phyloP scores from a whole-genome alignment of 495 filamentous ascomycete genomes.

The Podospora tetraspora region DNA sequence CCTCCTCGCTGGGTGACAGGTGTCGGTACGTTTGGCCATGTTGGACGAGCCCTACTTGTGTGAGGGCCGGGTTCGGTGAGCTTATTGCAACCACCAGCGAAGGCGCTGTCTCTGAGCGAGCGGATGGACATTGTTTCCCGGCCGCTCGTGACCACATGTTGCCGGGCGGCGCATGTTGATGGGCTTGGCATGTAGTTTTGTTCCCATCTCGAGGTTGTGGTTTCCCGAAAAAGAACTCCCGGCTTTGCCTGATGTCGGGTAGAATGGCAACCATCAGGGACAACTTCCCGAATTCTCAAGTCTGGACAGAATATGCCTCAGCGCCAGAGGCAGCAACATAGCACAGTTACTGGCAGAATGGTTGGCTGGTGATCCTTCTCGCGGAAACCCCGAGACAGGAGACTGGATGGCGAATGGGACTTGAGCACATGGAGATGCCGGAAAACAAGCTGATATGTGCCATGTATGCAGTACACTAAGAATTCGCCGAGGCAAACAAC shows the following conservation, averaged over 20 bases:
- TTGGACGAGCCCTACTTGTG: not conserved
- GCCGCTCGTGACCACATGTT: not conserved
- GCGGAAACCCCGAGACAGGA: not conserved
- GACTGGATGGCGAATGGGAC: too few species aligned
- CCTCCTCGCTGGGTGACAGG: not conserved
- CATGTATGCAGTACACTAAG: not conserved
- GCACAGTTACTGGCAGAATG: not conserved
- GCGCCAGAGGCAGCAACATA: not conserved
- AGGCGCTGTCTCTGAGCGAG: not conserved
- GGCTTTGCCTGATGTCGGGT: not conserved
- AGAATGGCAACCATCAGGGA: not conserved
- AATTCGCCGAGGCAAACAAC: not conserved
- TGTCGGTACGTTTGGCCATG: not conserved
- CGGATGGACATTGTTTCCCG: not conserved
- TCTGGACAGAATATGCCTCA: not conserved
- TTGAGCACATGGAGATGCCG: not conserved
- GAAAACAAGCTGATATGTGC: not conserved
- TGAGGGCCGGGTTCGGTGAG: not conserved
- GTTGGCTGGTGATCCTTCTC: not conserved
- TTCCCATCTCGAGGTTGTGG: not conserved
- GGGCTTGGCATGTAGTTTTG: not conserved
- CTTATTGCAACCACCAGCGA: not conserved
- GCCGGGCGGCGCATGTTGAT: not conserved
- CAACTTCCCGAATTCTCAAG: not conserved
- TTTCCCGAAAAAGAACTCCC: not conserved